Evolutionary conservation across 2,329 filamentous ascomycete species (phyloP).

Genomic region (Dendrostoma leiphaemia): DNA sequence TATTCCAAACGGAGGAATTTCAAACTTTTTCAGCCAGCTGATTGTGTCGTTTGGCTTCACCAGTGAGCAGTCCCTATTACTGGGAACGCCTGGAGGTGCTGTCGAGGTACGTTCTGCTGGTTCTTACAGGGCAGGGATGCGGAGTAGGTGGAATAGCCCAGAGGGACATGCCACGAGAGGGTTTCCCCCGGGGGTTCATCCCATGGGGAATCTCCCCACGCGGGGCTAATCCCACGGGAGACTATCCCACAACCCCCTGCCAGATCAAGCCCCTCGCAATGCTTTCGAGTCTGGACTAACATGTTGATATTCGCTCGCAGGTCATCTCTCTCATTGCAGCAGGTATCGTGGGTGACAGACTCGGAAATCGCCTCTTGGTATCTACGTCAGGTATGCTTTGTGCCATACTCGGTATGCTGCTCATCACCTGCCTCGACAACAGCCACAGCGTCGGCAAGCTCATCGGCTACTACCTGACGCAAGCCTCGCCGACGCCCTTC

Average conservation of each 20-base stretch:
- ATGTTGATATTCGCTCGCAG: constrained; percentile 19
- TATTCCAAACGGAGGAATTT: constrained; percentile 35
- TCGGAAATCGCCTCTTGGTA: constrained; percentile 56
- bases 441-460: constrained; percentile 57
- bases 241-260: too few relatives aligned
- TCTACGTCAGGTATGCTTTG: constrained; percentile 49
- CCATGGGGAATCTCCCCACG: too few relatives aligned
- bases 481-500: constrained; percentile 59
- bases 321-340: constrained; percentile 25
- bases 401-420: constrained; percentile 58
- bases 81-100: constrained; percentile 64
- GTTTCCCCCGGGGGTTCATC: too few relatives aligned
- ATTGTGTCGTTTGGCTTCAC: constrained; percentile 62
- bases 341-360: constrained; percentile 53
- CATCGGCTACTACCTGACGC: constrained; percentile 65
- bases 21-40: constrained; percentile 40
- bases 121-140: too few relatives aligned
- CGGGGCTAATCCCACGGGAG: too few relatives aligned
- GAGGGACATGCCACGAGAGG: too few relatives aligned
- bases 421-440: constrained; percentile 62
- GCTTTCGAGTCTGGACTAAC: constrained; percentile 38
- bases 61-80: constrained; percentile 58
- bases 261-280: too few relatives aligned
- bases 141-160: too few relatives aligned
- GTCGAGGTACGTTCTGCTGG: constrained; percentile 52